Evolutionary conservation across 192 early-diverging fungal genomes (phyloP).

Genomic region (Backusella parvicylindrica): DNA sequence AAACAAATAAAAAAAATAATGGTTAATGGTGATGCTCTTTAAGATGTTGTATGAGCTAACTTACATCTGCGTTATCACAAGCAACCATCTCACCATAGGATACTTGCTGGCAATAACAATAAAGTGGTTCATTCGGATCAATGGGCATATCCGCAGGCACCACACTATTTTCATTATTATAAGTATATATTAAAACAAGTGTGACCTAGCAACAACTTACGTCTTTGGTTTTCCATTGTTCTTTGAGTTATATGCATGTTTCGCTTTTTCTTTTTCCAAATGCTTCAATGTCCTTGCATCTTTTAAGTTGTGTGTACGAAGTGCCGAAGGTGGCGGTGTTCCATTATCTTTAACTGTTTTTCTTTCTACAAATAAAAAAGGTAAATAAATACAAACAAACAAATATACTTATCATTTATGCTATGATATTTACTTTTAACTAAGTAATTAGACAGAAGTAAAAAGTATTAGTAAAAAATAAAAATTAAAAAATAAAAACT

Average conservation of each 20-base stretch:
- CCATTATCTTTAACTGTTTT: conserved; percentile 32
- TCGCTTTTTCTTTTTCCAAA: conserved; percentile 18
- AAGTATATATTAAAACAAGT: not conserved
- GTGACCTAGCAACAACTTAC: not conserved
- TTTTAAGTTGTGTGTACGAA: conserved; percentile 16
- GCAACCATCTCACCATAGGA: conserved; percentile 98
- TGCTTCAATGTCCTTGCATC: conserved; percentile 18
- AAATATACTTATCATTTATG: not conserved
- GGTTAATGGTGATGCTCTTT: not conserved
- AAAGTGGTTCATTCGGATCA: conserved; percentile 95
- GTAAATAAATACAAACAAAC: not conserved
- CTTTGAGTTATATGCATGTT: conserved; percentile 13
- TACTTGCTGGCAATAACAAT: conserved; percentile 95
- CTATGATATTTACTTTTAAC: conserved; percentile 13
- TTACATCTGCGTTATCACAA: conserved; percentile 85
- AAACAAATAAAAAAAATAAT: not conserved
- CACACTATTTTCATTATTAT: not conserved
- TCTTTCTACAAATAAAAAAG: conserved; percentile 9
- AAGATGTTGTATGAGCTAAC: not conserved
- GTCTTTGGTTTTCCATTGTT: conserved; percentile 17
- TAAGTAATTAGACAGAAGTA: conserved; percentile 14
- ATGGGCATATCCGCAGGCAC: conserved; percentile 65
- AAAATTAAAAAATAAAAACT: not conserved
- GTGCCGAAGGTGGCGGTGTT: conserved; percentile 18
- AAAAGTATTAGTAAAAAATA: not conserved